Percentiles rank a stretch among this genome's conserved stretches.
Conservation (phyloP, 1,284 basidiomycete genomes). For the Fistulina hepatica region DNA sequence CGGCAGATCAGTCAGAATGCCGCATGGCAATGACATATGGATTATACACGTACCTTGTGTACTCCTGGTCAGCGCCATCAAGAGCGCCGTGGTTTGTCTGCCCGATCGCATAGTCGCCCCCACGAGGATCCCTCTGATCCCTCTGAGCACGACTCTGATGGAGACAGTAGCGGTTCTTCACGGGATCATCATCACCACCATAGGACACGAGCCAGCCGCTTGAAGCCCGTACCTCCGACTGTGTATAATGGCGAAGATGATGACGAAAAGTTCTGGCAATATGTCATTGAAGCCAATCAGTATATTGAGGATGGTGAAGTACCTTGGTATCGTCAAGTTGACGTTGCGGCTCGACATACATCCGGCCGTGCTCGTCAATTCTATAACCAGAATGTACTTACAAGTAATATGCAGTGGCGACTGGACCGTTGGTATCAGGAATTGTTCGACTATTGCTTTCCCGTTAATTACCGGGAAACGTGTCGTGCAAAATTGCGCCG, state of each 20-base stretch:
- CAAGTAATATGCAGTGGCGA: background rate
- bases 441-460: background rate
- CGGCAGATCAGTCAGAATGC: too few species aligned
- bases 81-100: too few species aligned
- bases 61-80: too few species aligned
- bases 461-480: background rate
- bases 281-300: background rate
- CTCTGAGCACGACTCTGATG: too few species aligned
- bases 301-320: background rate
- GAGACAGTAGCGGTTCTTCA: too few species aligned
- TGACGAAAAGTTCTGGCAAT: background rate
- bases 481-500: background rate
- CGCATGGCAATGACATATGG: too few species aligned
- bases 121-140: too few species aligned
- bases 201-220: background rate
- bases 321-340: background rate
- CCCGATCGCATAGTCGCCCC: too few species aligned
- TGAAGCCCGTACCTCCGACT: background rate
- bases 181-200: background rate
- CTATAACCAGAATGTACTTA: constrained; percentile 1
- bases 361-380: background rate
- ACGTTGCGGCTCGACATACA: background rate
- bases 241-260: background rate
- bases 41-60: too few species aligned
- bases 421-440: background rate